Evolutionary conservation across 805 yeast genomes (phyloP).

Genomic region (Starmera amethionina): DNA sequence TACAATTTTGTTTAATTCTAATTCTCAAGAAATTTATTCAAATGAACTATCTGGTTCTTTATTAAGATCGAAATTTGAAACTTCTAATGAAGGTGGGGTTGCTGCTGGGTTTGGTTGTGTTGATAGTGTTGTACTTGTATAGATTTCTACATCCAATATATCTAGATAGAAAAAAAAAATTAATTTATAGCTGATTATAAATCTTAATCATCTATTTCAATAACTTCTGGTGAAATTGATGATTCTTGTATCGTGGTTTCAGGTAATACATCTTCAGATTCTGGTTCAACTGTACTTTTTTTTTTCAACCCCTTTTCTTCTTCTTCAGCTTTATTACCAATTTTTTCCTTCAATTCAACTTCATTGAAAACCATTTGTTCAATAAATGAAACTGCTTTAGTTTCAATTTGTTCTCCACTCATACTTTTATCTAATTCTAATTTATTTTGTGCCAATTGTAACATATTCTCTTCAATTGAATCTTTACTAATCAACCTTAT

Average conservation of each 20-base stretch:
- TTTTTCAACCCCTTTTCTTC: not conserved
- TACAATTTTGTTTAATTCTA: conserved; percentile 62
- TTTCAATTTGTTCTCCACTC: conserved; percentile 21
- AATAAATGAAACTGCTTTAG: conserved; percentile 12
- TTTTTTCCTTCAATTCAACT: not conserved
- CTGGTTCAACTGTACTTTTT: not conserved
- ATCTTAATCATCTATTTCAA: not conserved
- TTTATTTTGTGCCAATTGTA: conserved; percentile 80
- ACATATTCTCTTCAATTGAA: conserved; percentile 85
- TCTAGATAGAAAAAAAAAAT: too few species aligned
- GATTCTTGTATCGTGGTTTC: too few species aligned
- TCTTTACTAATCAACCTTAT: conserved; percentile 60
- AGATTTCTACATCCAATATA: not conserved
- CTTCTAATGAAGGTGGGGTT: conserved; percentile 95
- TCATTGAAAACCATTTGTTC: conserved; percentile 35
- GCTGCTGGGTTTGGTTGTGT: conserved; percentile 99
- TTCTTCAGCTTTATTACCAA: not conserved
- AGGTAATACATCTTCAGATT: not conserved
- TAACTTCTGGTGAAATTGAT: too few species aligned
- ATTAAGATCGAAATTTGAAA: conserved; percentile 77
- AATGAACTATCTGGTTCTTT: conserved; percentile 80
- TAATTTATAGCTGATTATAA: too few species aligned
- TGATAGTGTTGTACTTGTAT: conserved; percentile 59
- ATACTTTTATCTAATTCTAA: conserved; percentile 60
- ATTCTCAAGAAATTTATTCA: conserved; percentile 39